These are phyloP conservation scores for Trypanosoma platydactyli DNA, from an alignment of 208 protist species.

Conservation along the genomic window DNA sequence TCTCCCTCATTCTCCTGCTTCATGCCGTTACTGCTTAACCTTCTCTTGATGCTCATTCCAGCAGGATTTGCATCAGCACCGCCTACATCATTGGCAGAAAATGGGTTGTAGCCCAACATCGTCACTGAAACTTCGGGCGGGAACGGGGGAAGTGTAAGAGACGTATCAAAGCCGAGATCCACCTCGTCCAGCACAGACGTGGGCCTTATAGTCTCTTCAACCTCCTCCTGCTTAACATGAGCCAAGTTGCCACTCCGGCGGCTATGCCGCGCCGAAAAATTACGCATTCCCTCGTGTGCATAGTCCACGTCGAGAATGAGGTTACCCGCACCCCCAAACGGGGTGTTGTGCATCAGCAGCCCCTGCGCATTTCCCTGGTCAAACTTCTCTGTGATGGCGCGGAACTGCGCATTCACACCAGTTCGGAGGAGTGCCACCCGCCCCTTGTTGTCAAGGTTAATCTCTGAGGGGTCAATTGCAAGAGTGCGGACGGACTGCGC, in stretches of 20 bases:
- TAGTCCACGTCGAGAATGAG: constrained; percentile 88
- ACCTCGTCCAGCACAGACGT: not conserved
- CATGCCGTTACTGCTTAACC: not conserved
- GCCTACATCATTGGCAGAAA: constrained; percentile 4
- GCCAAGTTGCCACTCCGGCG: constrained; percentile 5
- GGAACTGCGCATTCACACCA: constrained; percentile 84
- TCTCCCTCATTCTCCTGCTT: constrained; percentile 2
- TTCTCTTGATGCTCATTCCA: no score
- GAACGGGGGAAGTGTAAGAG: constrained; percentile 10
- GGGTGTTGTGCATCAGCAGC: constrained; percentile 84
- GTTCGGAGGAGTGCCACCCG: constrained; percentile 69
- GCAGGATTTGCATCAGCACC: constrained; percentile 9
- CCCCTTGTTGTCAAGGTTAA: constrained; percentile 81
- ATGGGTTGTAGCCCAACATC: constrained; percentile 3
- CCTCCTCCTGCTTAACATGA: constrained; percentile 1
- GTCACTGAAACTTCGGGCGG: not conserved
- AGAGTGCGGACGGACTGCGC: constrained; percentile 53
- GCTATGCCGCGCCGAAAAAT: constrained; percentile 25
- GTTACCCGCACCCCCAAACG: constrained; percentile 76
- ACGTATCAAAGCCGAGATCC: constrained; percentile 10
- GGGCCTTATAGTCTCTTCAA: not conserved
- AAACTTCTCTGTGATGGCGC: constrained; percentile 89
- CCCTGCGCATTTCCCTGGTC: constrained; percentile 89
- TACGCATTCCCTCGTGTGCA: constrained; percentile 28
- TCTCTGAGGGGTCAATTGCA: constrained; percentile 75